Percentiles rank a stretch among this genome's conserved stretches.
phyloP scores from a whole-genome alignment of 495 filamentous ascomycete species.

The Aspergillus sparsus region DNA sequence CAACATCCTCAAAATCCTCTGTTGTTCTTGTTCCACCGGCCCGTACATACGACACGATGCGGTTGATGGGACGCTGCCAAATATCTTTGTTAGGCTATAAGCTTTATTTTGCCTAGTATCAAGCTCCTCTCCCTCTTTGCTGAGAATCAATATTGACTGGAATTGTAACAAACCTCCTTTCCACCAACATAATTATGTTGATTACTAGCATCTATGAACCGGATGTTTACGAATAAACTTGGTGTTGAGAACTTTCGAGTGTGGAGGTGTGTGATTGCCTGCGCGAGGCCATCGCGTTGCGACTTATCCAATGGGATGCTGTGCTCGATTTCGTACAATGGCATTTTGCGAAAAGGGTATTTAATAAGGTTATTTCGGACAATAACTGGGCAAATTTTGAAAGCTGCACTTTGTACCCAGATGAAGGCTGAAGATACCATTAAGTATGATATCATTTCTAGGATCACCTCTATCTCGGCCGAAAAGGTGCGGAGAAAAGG shows the following conservation, averaged over 20 bases:
- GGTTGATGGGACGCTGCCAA: slow-evolving; percentile 22
- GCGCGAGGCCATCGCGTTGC: slow-evolving; percentile 33
- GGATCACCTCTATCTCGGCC: neutral
- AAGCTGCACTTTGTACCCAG: neutral
- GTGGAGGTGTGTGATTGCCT: slow-evolving; percentile 33
- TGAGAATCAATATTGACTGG: neutral
- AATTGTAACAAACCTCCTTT: slow-evolving; percentile 7
- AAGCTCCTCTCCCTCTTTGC: no score
- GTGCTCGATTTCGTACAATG: slow-evolving; percentile 40
- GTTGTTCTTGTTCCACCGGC: slow-evolving; percentile 23
- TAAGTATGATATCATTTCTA: neutral
- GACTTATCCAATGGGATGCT: slow-evolving; percentile 25
- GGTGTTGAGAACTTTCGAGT: slow-evolving; percentile 35
- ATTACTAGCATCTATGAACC: slow-evolving; percentile 25
- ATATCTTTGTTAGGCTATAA: neutral
- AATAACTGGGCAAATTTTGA: neutral
- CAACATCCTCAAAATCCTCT: slow-evolving; percentile 24
- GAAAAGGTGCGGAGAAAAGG: neutral
- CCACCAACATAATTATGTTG: slow-evolving; percentile 29
- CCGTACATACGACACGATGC: slow-evolving; percentile 29
- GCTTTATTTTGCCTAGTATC: no score
- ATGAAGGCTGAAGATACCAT: neutral
- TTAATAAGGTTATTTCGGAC: neutral
- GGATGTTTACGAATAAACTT: slow-evolving; percentile 37
- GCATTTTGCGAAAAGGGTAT: slow-evolving; percentile 27